Percentiles rank a stretch among this genome's conserved stretches.
Evolutionary conservation across 2,329 filamentous ascomycete species (phyloP).

Genomic region (Penicillium brevicompactum): DNA sequence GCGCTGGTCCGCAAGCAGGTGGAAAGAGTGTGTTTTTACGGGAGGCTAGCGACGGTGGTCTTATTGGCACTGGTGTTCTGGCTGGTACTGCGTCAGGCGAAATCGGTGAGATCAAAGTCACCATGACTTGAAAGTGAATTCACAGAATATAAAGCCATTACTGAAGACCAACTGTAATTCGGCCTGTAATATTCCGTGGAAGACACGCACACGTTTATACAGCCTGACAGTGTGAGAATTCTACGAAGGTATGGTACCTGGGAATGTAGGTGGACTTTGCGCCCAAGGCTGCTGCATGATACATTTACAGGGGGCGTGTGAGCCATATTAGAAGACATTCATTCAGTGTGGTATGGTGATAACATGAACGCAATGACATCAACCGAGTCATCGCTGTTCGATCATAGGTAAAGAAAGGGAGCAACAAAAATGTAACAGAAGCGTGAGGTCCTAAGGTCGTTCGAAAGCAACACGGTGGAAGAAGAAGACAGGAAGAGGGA

Average conservation of each 20-base stretch:
- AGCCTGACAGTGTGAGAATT: too few relatives aligned
- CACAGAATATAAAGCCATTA: too few relatives aligned
- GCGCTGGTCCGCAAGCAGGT: conserved; percentile 44
- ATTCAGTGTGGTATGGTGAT: conserved; percentile 10
- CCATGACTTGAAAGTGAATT: neutral
- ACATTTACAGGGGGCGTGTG: too few relatives aligned
- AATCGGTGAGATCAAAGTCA: conserved; percentile 30
- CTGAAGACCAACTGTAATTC: too few relatives aligned
- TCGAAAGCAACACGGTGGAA: neutral
- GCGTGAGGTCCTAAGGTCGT: neutral
- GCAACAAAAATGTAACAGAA: neutral
- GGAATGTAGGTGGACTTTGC: too few relatives aligned
- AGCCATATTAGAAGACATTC: conserved; percentile 4
- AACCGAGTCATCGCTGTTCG: conserved; percentile 5
- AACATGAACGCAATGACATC: conserved; percentile 13
- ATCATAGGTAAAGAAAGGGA: neutral
- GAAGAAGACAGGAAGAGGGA: neutral
- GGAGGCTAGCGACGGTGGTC: conserved; percentile 54
- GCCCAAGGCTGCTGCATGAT: too few relatives aligned
- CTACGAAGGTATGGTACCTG: too few relatives aligned
- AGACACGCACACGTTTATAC: too few relatives aligned
- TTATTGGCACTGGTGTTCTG: conserved; percentile 55
- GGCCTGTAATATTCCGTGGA: too few relatives aligned
- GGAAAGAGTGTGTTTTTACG: conserved; percentile 51
- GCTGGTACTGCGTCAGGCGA: conserved; percentile 46